Evolutionary conservation across 305 asterid genomes (phyloP).

Genomic region (Fraxinus nigra): DNA sequence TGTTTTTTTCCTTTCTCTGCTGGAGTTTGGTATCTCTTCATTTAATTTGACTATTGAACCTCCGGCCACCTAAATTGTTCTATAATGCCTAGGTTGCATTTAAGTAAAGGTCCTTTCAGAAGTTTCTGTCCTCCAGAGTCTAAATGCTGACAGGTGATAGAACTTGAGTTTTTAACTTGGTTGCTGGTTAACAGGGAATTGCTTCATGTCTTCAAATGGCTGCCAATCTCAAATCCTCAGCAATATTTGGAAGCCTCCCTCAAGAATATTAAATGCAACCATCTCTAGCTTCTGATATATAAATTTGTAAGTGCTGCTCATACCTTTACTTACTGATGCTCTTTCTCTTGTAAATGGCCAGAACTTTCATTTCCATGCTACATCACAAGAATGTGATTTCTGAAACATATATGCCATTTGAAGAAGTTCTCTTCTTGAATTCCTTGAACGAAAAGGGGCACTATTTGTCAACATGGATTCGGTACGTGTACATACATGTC

Average conservation of each 20-base stretch:
- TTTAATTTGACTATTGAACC: not conserved
- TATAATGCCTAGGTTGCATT: not conserved
- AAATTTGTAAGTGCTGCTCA: not conserved
- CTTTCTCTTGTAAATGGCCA: not conserved
- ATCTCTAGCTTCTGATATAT: not conserved
- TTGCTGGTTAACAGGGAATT: slow-evolving; percentile 38
- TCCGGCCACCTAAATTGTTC: not conserved
- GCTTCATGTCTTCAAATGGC: slow-evolving; percentile 51
- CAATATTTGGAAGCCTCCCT: slow-evolving; percentile 54
- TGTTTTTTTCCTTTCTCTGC: not conserved
- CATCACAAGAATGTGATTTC: not conserved
- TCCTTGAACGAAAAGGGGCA: not conserved
- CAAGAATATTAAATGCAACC: slow-evolving; percentile 37
- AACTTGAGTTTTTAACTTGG: slow-evolving; percentile 47
- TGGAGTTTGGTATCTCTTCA: not conserved
- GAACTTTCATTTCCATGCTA: not conserved
- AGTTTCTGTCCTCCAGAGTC: not conserved
- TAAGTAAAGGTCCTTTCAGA: not conserved
- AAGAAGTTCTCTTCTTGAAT: not conserved
- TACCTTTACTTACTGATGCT: not conserved
- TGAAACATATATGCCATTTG: not conserved
- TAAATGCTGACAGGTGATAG: slow-evolving; percentile 42
- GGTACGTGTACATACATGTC: not conserved
- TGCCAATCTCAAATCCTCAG: slow-evolving; percentile 43
- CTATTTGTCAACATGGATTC: not conserved